Base-by-base conservation (phyloP, 805 yeast species). In the Suhomyces faveliae region DNA sequence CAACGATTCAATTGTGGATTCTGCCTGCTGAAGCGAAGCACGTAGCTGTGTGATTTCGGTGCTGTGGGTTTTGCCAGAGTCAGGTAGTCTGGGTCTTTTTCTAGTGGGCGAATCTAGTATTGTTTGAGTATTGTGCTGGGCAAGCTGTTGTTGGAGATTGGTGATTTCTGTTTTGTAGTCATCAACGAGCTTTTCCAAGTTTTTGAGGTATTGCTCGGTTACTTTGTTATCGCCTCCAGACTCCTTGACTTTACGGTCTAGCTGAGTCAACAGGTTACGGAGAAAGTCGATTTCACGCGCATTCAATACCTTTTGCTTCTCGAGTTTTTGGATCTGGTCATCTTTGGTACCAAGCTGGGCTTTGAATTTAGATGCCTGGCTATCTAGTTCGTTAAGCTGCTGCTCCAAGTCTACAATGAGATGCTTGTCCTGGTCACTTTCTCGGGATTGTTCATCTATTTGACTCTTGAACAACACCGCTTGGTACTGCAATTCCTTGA, bases 281-380 rank as follows among this genome's bases (percentile, higher is more conserved):
- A 86, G 64, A 48, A 82, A 73, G 46, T 74, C 79, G 23, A 83
- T 75, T 57, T 86, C 91, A 51, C 79, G 80, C 20, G 68, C 57
- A n/a, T 83, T 77, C 38, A 85, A 65, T 2, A 68, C 57, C 44
- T 73, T 73, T 48, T 82, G 84, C 45, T 78, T 76, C 42, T 80
- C 79, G 5, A 79, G 59, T 47, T 83, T 64, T 50, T 62, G 60
- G 12, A 68, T 53, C 13, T 50, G 43, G 5, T 52, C 51, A 5
- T 60, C 56, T 41, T 58, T 60, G 1, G 40, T 13, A 1, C 47
- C 21, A 4, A 52, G 5, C 15, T 54, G 52, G 4, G 48, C 45
- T n/a, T 53, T 48, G 35, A 63, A 49, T 1, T 46, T 23, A 1
- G 47, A 39, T 3, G 58, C 47, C 27, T 56, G 51, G 12, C 56